Evolutionary conservation across 148 eudicot genomes (phyloP).

Genomic region (Heliamphora exappendiculata): DNA sequence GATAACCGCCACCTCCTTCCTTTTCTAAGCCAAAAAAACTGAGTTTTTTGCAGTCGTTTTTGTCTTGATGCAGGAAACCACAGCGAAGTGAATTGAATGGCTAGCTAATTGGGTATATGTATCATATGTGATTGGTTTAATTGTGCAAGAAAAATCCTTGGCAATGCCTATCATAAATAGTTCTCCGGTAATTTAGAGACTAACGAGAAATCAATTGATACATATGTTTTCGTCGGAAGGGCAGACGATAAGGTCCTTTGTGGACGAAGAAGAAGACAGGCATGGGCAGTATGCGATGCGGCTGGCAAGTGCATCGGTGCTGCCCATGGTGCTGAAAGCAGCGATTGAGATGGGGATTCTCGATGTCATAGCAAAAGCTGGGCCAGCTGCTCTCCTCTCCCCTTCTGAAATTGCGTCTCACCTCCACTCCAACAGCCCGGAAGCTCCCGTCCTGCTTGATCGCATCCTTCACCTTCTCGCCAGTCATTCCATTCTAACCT

Average conservation of each 20-base stretch:
- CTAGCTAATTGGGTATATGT: too few species aligned
- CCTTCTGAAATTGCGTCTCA: slow-evolving; percentile 18
- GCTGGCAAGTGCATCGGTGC: slow-evolving; percentile 10
- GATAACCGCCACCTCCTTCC: too few species aligned
- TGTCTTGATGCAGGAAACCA: too few species aligned
- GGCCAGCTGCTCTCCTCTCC: slow-evolving; percentile 17
- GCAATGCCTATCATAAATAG: too few species aligned
- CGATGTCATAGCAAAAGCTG: slow-evolving; percentile 14
- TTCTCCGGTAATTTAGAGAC: too few species aligned
- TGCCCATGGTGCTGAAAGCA: slow-evolving; percentile 20
- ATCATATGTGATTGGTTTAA: too few species aligned
- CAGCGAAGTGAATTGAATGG: too few species aligned
- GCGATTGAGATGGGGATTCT: slow-evolving; percentile 18
- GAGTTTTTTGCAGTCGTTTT: too few species aligned
- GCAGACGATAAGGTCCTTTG: neutral
- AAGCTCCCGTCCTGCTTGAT: slow-evolving; percentile 12
- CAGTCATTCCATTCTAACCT: slow-evolving; percentile 22
- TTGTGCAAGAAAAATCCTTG: too few species aligned
- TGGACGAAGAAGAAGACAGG: slow-evolving; percentile 13
- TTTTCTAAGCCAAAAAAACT: too few species aligned
- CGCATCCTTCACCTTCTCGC: slow-evolving; percentile 23
- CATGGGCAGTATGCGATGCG: slow-evolving; percentile 13
- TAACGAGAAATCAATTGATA: neutral
- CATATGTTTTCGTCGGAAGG: neutral
- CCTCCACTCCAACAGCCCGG: slow-evolving; percentile 11